Conservation (phyloP, 108 stramenopile species). For the Cyclotella kingstonii region DNA sequence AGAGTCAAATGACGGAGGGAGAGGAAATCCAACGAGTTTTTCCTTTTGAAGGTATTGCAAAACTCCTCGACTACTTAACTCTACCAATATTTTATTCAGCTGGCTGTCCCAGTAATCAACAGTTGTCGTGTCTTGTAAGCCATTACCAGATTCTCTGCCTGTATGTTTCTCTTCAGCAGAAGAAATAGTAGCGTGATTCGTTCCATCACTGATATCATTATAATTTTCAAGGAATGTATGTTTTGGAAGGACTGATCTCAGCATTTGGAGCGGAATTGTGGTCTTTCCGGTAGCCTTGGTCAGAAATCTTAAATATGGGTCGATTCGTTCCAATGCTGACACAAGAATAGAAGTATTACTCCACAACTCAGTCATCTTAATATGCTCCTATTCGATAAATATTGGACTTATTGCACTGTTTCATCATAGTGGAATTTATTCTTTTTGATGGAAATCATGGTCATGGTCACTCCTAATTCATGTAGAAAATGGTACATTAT, state of each 20-base stretch:
- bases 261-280: conserved; percentile 48
- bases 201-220: neutral
- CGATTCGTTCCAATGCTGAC: conserved; percentile 34
- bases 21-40: conserved; percentile 63
- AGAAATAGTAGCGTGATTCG: conserved; percentile 2
- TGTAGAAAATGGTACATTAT: no score
- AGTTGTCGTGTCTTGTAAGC: neutral
- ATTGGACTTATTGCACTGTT: no score
- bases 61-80: conserved; percentile 48
- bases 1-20: conserved; percentile 43
- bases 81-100: conserved; percentile 27
- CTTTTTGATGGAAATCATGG: no score
- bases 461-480: no score
- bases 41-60: conserved; percentile 30
- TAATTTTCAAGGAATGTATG: neutral
- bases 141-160: neutral
- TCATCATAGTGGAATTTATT: no score
- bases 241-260: conserved; percentile 49
- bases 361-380: no score
- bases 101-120: no score
- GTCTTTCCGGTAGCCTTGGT: conserved; percentile 73
- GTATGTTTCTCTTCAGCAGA: neutral
- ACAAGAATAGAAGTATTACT: no score
- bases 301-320: conserved; percentile 76
- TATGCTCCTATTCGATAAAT: no score